phyloP scores from a whole-genome alignment of 768 basidiomycete genomes.

The Mycena haematopus region DNA sequence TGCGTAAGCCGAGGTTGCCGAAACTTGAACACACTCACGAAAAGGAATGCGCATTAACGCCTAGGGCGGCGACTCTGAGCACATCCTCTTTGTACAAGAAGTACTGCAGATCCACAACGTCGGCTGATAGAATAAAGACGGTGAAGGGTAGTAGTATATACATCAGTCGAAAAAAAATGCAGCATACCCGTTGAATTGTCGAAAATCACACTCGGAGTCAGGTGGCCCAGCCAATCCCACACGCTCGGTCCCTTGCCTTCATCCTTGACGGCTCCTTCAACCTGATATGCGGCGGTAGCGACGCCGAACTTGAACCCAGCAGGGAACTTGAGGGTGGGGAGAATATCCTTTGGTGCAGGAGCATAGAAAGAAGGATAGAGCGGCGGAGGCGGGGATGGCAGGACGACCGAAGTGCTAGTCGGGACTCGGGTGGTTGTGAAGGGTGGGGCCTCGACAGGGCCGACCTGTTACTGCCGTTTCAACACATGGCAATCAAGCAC shows the following conservation, averaged over 20 bases:
- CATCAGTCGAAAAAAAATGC: background rate
- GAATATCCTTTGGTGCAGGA: slow-evolving; percentile 48
- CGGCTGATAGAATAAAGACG: slow-evolving; percentile 43
- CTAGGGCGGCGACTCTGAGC: slow-evolving; percentile 55
- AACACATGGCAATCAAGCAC: background rate
- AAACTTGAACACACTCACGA: slow-evolving; percentile 42
- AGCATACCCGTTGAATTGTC: slow-evolving; percentile 52
- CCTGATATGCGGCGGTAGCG: slow-evolving; percentile 59
- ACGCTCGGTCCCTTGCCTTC: slow-evolving; percentile 56
- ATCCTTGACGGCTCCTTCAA: slow-evolving; percentile 57
- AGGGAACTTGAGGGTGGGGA: slow-evolving; percentile 52
- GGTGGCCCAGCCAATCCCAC: slow-evolving; percentile 58
- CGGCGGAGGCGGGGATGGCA: slow-evolving; percentile 51
- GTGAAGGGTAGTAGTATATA: no score
- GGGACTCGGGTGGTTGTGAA: slow-evolving; percentile 51
- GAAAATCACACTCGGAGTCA: slow-evolving; percentile 45
- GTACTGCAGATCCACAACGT: slow-evolving; percentile 56
- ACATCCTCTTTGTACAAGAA: slow-evolving; percentile 60
- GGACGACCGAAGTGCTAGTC: slow-evolving; percentile 41
- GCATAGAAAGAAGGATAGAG: slow-evolving; percentile 56
- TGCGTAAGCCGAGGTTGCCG: background rate
- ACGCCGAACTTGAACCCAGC: slow-evolving; percentile 58
- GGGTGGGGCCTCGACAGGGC: slow-evolving; percentile 49
- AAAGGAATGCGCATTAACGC: slow-evolving; percentile 59
- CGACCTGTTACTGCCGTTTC: slow-evolving; percentile 41